These are phyloP conservation scores for Aphanoascus verrucosus DNA, from an alignment of 2,329 filamentous ascomycete species.

Conservation along the genomic window DNA sequence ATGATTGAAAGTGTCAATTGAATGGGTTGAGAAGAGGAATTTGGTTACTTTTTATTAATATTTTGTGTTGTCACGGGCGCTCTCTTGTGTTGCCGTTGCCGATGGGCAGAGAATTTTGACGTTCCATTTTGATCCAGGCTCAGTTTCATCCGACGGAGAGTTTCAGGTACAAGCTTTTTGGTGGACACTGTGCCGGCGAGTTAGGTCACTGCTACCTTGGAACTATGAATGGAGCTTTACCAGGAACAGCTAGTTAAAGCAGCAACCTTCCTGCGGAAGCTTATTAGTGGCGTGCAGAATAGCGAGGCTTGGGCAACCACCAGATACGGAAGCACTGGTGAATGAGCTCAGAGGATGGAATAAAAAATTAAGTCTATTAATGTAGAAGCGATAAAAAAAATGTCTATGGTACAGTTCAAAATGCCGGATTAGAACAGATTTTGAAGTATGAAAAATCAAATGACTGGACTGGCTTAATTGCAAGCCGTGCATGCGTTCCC, in stretches of 20 bases:
- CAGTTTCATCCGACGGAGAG: background rate
- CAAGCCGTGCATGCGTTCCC: background rate
- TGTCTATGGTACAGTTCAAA: background rate
- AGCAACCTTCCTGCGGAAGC: no score
- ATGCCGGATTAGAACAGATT: background rate
- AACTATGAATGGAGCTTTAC: background rate
- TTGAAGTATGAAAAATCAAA: background rate
- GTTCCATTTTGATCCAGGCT: background rate
- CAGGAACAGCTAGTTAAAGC: no score
- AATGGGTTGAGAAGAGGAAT: background rate
- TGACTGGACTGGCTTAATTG: background rate
- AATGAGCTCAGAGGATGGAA: background rate
- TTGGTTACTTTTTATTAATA: background rate
- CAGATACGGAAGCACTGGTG: background rate
- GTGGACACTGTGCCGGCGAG: background rate
- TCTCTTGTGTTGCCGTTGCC: background rate
- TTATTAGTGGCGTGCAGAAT: background rate
- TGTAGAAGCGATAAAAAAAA: background rate
- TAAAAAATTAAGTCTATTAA: background rate
- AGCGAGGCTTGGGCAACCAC: background rate
- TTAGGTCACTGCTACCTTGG: background rate
- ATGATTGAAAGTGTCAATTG: background rate
- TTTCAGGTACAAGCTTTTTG: background rate
- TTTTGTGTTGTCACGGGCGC: background rate
- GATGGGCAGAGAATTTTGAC: background rate